These are phyloP conservation scores for Diaporthe citriasiana DNA, from an alignment of 2,329 filamentous ascomycete genomes.

Conservation along the genomic window DNA sequence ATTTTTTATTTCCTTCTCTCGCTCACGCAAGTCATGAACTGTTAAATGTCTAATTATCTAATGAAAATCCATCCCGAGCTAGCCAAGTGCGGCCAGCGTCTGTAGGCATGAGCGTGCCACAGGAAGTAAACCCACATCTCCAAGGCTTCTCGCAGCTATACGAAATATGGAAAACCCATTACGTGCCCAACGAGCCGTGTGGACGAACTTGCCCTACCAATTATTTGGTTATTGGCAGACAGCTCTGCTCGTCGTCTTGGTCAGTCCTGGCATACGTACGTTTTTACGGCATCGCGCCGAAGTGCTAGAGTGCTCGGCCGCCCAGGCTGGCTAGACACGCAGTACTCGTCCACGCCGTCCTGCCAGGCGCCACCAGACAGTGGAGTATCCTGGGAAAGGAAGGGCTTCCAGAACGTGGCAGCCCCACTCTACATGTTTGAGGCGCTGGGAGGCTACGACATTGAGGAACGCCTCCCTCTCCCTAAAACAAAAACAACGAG, in stretches of 20 bases:
- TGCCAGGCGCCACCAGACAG: conserved; percentile 1
- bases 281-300: not conserved
- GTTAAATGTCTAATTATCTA: conserved; percentile 34
- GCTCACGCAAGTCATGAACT: not conserved
- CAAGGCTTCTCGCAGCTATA: conserved; percentile 10
- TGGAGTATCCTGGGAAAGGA: not conserved
- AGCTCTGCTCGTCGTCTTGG: conserved; percentile 16
- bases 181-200: conserved; percentile 1
- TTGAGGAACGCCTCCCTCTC: not conserved
- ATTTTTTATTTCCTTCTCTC: no score
- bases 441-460: conserved; percentile 17
- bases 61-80: conserved; percentile 17
- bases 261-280: not conserved
- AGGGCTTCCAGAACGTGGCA: conserved; percentile 32
- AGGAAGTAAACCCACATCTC: conserved; percentile 5
- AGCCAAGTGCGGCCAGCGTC: conserved; percentile 21
- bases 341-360: not conserved
- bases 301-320: not conserved
- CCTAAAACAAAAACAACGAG: conserved; percentile 4
- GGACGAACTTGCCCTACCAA: not conserved
- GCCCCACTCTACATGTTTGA: conserved; percentile 22
- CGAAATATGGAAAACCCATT: not conserved
- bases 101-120: conserved; percentile 2
- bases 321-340: not conserved
- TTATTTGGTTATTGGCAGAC: not conserved